Evolutionary conservation across 345 rosid genomes (phyloP).

Genomic region (Hibiscus syriacus): DNA sequence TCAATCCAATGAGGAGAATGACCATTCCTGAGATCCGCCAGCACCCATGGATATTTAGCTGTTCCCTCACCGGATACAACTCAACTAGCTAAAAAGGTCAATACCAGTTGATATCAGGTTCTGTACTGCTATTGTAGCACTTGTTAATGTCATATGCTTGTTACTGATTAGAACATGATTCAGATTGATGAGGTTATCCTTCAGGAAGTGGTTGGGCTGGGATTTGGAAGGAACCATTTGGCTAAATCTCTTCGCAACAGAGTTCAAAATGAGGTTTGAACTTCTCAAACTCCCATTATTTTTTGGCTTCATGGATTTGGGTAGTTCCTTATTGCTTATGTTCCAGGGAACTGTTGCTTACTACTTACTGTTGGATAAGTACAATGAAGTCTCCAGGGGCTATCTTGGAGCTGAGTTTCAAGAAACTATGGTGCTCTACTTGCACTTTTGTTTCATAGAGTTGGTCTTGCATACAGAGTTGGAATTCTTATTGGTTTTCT

Average conservation of each 20-base stretch:
- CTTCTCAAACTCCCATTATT: constrained; percentile 10
- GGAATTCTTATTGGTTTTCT: neutral
- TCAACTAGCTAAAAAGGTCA: constrained; percentile 73
- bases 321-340: constrained; percentile 12
- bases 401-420: constrained; percentile 74
- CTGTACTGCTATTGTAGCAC: neutral
- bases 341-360: constrained; percentile 90
- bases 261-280: constrained; percentile 63
- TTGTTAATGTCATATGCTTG: neutral
- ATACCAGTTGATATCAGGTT: too few species aligned
- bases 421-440: constrained; percentile 47
- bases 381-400: constrained; percentile 54
- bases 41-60: constrained; percentile 84
- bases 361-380: constrained; percentile 72
- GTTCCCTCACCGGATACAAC: constrained; percentile 72
- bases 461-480: neutral
- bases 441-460: neutral
- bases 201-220: constrained; percentile 57
- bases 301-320: neutral
- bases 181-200: constrained; percentile 89
- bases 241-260: constrained; percentile 68
- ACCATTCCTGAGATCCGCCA: constrained; percentile 82
- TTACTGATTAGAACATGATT: constrained; percentile 8
- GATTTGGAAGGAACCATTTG: constrained; percentile 62
- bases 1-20: constrained; percentile 83